Percentiles rank a stretch among this genome's conserved stretches.
These are phyloP conservation scores for Leccinum incarnatum DNA, from an alignment of 768 basidiomycete genomes.

Conservation along the genomic window DNA sequence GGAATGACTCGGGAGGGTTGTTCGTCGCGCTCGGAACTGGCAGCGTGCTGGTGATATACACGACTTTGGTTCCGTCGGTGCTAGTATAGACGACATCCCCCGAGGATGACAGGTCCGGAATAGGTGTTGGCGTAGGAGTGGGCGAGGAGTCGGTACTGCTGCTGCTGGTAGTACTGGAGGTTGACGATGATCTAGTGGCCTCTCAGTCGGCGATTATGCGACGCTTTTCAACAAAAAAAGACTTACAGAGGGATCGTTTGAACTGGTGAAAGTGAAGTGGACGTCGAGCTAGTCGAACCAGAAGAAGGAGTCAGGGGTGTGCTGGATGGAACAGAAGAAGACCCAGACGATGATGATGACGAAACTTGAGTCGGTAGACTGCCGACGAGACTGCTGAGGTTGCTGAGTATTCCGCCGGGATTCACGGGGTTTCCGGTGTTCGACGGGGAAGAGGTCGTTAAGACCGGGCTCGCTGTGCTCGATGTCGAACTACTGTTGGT, in stretches of 20 bases:
- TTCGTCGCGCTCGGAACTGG: constrained; percentile 25
- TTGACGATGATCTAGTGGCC: constrained; percentile 8
- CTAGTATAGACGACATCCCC: constrained; percentile 19
- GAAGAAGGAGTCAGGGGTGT: constrained; percentile 23
- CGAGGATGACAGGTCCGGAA: constrained; percentile 18
- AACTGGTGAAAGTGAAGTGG: constrained; percentile 7
- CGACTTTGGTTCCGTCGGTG: constrained; percentile 24
- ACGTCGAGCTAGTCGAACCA: constrained; percentile 29
- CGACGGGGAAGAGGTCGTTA: not conserved
- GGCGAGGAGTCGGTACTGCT: constrained; percentile 7
- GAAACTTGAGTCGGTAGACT: constrained; percentile 4
- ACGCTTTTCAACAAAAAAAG: not conserved
- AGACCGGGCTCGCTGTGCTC: not conserved
- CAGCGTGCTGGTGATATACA: constrained; percentile 33
- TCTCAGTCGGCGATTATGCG: not conserved
- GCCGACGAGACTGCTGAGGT: constrained; percentile 16
- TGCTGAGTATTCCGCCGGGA: constrained; percentile 9
- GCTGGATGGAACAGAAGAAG: constrained; percentile 18
- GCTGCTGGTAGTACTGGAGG: constrained; percentile 12
- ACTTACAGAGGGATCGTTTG: constrained; percentile 21
- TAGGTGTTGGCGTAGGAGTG: constrained; percentile 10
- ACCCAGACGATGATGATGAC: constrained; percentile 15
- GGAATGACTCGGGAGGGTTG: constrained; percentile 41
- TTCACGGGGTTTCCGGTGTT: not conserved
- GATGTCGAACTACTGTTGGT: not conserved